phyloP scores from a whole-genome alignment of 2,329 filamentous ascomycete genomes.

The Talaromyces islandicus region DNA sequence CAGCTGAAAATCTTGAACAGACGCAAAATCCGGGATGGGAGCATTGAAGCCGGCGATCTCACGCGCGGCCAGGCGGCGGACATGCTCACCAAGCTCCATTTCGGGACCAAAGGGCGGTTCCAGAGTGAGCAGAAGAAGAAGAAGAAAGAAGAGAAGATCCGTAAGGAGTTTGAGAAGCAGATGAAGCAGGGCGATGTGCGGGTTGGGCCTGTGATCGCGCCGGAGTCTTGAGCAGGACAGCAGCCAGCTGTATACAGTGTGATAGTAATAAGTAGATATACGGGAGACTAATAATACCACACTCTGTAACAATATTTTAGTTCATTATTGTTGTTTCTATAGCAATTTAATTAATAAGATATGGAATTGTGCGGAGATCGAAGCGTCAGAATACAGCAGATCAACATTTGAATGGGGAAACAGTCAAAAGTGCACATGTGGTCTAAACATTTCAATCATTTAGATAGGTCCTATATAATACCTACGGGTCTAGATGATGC shows the following conservation, averaged over 20 bases:
- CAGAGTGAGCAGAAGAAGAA: conserved; percentile 49
- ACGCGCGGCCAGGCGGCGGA: conserved; percentile 79
- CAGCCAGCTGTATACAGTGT: background rate
- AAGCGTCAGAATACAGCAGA: too few relatives aligned
- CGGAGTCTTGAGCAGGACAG: background rate
- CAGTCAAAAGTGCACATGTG: too few relatives aligned
- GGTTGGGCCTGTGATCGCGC: conserved; percentile 37
- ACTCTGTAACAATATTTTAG: too few relatives aligned
- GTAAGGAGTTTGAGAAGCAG: conserved; percentile 19
- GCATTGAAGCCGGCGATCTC: conserved; percentile 55
- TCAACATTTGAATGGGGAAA: too few relatives aligned
- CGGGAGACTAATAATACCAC: background rate
- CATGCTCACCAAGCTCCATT: conserved; percentile 86
- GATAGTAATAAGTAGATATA: background rate
- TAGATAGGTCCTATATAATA: too few relatives aligned
- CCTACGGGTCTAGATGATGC: too few relatives aligned
- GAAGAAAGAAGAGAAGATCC: conserved; percentile 30
- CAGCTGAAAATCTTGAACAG: conserved; percentile 53
- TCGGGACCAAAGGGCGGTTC: conserved; percentile 66
- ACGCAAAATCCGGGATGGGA: conserved; percentile 45
- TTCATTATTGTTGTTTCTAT: too few relatives aligned
- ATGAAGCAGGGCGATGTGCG: conserved; percentile 36
- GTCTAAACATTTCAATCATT: too few relatives aligned
- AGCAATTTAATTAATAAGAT: too few relatives aligned
- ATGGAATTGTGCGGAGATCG: too few relatives aligned